Evolutionary conservation across 1,284 basidiomycete species (phyloP).

Genomic region (Puccinia horiana): DNA sequence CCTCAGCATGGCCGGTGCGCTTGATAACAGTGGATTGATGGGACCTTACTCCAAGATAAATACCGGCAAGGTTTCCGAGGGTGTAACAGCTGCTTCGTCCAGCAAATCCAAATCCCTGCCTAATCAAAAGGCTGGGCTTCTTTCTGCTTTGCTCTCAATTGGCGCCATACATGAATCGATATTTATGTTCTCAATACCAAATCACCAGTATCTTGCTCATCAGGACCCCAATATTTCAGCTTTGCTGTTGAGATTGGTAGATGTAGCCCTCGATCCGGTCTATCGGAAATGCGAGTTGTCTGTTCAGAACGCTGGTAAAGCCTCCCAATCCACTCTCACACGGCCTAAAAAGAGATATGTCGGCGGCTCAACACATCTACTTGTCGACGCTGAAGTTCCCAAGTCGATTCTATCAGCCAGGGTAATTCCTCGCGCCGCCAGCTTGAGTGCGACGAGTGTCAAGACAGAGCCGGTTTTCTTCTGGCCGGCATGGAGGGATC

Average conservation of each 20-base stretch:
- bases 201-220: constrained; percentile 66
- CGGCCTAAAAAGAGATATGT: constrained; percentile 39
- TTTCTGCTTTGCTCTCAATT: constrained; percentile 78
- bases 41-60: constrained; percentile 13
- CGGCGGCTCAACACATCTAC: constrained; percentile 25
- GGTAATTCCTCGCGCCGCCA: constrained; percentile 61
- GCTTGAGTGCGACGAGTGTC: constrained; percentile 74
- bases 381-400: constrained; percentile 63
- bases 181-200: constrained; percentile 81
- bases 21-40: background rate
- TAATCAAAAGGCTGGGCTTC: constrained; percentile 79
- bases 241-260: constrained; percentile 73
- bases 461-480: constrained; percentile 78
- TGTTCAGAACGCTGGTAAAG: constrained; percentile 3
- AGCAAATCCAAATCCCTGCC: constrained; percentile 62
- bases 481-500: constrained; percentile 76
- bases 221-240: constrained; percentile 73
- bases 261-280: constrained; percentile 62
- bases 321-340: background rate
- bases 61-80: constrained; percentile 50
- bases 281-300: constrained; percentile 19
- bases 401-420: constrained; percentile 66
- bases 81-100: background rate
- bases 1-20: constrained; percentile 50
- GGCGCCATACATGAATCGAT: constrained; percentile 78